Evolutionary conservation across 2,329 filamentous ascomycete species (phyloP).

Genomic region (Aspergillus ibericus): DNA sequence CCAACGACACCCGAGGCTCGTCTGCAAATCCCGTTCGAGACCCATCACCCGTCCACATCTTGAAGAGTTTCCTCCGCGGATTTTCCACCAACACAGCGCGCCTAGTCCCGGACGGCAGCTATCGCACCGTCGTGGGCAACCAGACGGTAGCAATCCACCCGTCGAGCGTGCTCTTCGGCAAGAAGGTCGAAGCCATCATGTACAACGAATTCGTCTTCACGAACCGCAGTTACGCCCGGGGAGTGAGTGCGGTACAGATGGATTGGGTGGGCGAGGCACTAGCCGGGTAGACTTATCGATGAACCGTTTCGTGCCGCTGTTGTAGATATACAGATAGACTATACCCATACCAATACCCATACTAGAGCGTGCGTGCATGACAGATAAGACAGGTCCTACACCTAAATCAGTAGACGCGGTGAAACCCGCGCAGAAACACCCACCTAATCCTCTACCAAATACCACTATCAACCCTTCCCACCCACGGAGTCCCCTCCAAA

Average conservation of each 20-base stretch:
- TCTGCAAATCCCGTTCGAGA: constrained; percentile 26
- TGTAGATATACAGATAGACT: too few relatives aligned
- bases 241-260: constrained; percentile 63
- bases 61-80: constrained; percentile 59
- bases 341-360: too few relatives aligned
- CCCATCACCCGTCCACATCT: constrained; percentile 49
- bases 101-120: constrained; percentile 60
- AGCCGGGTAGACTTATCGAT: constrained; percentile 21
- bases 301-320: too few relatives aligned
- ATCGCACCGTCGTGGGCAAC: constrained; percentile 61
- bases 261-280: constrained; percentile 60
- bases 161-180: constrained; percentile 60
- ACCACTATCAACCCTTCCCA: too few relatives aligned
- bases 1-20: constrained; percentile 19
- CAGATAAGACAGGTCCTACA: too few relatives aligned
- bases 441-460: too few relatives aligned
- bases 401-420: too few relatives aligned
- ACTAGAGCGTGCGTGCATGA: too few relatives aligned
- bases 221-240: constrained; percentile 61
- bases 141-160: constrained; percentile 65
- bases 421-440: too few relatives aligned
- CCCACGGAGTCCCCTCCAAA: too few relatives aligned
- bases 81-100: constrained; percentile 63
- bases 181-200: constrained; percentile 62
- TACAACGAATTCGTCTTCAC: constrained; percentile 68